Percentiles rank a stretch among this genome's conserved stretches.
Evolutionary conservation across 805 yeast species (phyloP).

Genomic region (Saccharomycopsis olivae): DNA sequence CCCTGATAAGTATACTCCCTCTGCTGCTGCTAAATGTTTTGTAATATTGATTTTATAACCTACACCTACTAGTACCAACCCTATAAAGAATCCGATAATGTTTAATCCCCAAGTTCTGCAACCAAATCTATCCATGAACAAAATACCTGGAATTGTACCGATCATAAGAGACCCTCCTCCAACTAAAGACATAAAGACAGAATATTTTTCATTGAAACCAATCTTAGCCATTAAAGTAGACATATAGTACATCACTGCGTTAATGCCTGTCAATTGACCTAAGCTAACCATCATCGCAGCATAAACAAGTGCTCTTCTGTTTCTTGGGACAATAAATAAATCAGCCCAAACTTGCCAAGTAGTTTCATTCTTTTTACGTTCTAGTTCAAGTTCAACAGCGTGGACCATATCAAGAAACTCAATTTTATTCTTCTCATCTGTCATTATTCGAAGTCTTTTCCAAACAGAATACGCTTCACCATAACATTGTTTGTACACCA

Average conservation of each 20-base stretch:
- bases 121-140: constrained; percentile 47
- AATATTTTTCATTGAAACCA: constrained; percentile 40
- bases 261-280: constrained; percentile 61
- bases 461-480: constrained; percentile 35
- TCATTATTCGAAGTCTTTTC: constrained; percentile 38
- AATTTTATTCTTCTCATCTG: constrained; percentile 31
- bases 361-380: constrained; percentile 29
- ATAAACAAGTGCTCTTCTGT: constrained; percentile 50
- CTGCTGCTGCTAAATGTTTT: constrained; percentile 30
- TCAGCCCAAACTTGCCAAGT: constrained; percentile 27
- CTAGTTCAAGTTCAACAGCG: constrained; percentile 36
- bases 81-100: constrained; percentile 47
- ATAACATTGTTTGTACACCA: constrained; percentile 36
- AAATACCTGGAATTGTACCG: constrained; percentile 58
- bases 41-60: constrained; percentile 42
- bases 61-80: constrained; percentile 48
- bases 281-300: constrained; percentile 46
- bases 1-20: constrained; percentile 54
- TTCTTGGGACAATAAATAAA: constrained; percentile 43
- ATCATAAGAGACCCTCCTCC: constrained; percentile 54
- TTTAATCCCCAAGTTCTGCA: constrained; percentile 48
- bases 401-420: constrained; percentile 51
- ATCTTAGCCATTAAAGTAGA: constrained; percentile 44
- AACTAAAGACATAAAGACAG: constrained; percentile 58
- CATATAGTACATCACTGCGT: constrained; percentile 57